Percentiles rank a stretch among this genome's conserved stretches.
Conservation (phyloP, 2,329 filamentous ascomycete genomes). For the Colletotrichum sublineola region DNA sequence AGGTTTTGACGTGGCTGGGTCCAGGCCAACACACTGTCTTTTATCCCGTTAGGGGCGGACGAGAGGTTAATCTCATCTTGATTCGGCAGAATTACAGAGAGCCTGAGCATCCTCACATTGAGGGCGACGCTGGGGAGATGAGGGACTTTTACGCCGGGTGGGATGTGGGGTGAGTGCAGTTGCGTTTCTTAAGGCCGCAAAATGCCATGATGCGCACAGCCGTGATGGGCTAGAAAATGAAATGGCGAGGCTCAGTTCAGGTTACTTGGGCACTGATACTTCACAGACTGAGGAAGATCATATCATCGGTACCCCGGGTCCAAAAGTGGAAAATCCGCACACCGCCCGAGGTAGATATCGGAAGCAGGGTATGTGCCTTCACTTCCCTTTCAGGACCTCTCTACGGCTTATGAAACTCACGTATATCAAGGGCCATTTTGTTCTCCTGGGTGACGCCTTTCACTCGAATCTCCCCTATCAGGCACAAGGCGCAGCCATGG, state of each 20-base stretch:
- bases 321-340: slow-evolving; percentile 38
- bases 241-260: too few species aligned
- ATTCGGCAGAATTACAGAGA: slow-evolving; percentile 5
- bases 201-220: not conserved
- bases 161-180: slow-evolving; percentile 28
- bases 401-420: not conserved
- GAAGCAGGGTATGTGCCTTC: slow-evolving; percentile 22
- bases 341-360: slow-evolving; percentile 4
- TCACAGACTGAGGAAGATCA: slow-evolving; percentile 23
- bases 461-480: slow-evolving; percentile 46
- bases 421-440: slow-evolving; percentile 25
- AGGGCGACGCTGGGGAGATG: slow-evolving; percentile 30
- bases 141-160: slow-evolving; percentile 24
- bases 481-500: slow-evolving; percentile 47
- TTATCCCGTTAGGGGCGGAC: slow-evolving; percentile 27
- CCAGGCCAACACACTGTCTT: slow-evolving; percentile 11
- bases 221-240: too few species aligned
- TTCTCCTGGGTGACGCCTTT: slow-evolving; percentile 41
- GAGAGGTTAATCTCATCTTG: slow-evolving; percentile 30
- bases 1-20: slow-evolving; percentile 22
- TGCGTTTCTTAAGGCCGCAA: not conserved
- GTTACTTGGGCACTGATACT: not conserved
- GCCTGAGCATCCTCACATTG: not conserved
- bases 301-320: slow-evolving; percentile 21
- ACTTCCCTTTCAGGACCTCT: not conserved